Conservation (phyloP, 2,329 filamentous ascomycete species). For the Ophiobolus disseminans region DNA sequence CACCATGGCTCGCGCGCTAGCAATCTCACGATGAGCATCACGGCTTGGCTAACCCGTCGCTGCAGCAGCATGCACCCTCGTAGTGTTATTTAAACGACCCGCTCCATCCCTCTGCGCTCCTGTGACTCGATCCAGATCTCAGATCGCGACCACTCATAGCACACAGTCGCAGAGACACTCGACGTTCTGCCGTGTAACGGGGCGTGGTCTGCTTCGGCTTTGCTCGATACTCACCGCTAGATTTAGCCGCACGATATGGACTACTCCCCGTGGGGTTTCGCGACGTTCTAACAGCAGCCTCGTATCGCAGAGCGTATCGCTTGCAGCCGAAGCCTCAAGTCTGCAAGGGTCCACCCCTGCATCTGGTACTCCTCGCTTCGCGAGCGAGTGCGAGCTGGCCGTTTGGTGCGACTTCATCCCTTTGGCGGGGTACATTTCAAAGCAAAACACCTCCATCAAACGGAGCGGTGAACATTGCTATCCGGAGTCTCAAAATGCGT, state of each 20-base stretch:
- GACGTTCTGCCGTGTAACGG: conserved; percentile 17
- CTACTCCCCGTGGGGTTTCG: conserved; percentile 20
- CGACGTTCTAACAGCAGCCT: conserved; percentile 3
- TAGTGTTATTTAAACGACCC: background rate
- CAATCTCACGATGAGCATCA: conserved; percentile 21
- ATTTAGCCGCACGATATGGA: conserved; percentile 19
- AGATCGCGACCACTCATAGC: background rate
- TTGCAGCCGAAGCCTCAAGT: conserved; percentile 16
- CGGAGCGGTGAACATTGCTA: conserved; percentile 1
- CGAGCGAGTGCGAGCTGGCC: background rate
- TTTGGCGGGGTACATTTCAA: background rate
- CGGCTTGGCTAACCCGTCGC: background rate
- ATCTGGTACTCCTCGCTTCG: conserved; percentile 1
- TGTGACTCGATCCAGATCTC: background rate
- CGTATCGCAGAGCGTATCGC: conserved; percentile 13
- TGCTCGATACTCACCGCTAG: conserved; percentile 32
- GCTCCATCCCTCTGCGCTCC: background rate
- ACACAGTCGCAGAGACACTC: background rate
- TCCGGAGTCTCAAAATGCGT: background rate
- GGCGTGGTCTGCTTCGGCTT: conserved; percentile 27
- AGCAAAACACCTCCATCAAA: no score
- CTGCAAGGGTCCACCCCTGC: conserved; percentile 7
- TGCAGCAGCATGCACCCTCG: background rate
- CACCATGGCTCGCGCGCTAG: conserved; percentile 31
- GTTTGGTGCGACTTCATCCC: conserved; percentile 1